Percentiles rank a stretch among this genome's conserved stretches.
Evolutionary conservation across 2,329 filamentous ascomycete genomes (phyloP).

Genomic region (Penicillium freii): DNA sequence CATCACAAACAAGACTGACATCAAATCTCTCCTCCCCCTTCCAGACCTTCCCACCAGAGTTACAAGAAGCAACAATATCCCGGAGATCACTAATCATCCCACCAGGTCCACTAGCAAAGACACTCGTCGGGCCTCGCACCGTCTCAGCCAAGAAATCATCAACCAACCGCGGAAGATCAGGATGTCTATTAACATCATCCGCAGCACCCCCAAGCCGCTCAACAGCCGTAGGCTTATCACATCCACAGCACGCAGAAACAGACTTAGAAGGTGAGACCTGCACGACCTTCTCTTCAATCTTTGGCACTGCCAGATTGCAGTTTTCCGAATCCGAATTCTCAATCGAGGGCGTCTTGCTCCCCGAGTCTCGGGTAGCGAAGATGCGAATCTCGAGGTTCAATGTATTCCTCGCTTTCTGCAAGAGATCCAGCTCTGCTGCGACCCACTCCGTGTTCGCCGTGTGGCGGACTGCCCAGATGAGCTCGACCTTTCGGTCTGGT

Average conservation of each 20-base stretch:
- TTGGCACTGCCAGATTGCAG: constrained; percentile 4
- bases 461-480: constrained; percentile 65
- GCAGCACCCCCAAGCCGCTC: constrained; percentile 17
- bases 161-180: constrained; percentile 49
- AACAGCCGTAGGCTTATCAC: constrained; percentile 8
- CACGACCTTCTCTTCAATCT: constrained; percentile 10
- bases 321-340: constrained; percentile 2
- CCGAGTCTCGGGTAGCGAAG: constrained; percentile 57
- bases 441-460: constrained; percentile 59
- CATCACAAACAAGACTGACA: constrained; percentile 59
- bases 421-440: constrained; percentile 52
- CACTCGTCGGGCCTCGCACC: constrained; percentile 50
- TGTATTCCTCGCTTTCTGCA: constrained; percentile 43
- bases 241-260: constrained; percentile 11
- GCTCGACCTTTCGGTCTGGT: constrained; percentile 52
- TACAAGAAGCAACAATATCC: constrained; percentile 53
- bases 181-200: constrained; percentile 26
- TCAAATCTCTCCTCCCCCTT: constrained; percentile 56
- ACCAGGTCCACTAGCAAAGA: constrained; percentile 61
- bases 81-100: constrained; percentile 61
- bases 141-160: constrained; percentile 47
- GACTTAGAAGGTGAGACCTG: constrained; percentile 4
- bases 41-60: constrained; percentile 57
- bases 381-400: constrained; percentile 54
- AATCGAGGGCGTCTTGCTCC: constrained; percentile 2